Percentiles rank a stretch among this genome's conserved stretches.
These are phyloP conservation scores for Plasmodiophora brassicae DNA, from an alignment of 208 protist genomes.

Conservation along the genomic window DNA sequence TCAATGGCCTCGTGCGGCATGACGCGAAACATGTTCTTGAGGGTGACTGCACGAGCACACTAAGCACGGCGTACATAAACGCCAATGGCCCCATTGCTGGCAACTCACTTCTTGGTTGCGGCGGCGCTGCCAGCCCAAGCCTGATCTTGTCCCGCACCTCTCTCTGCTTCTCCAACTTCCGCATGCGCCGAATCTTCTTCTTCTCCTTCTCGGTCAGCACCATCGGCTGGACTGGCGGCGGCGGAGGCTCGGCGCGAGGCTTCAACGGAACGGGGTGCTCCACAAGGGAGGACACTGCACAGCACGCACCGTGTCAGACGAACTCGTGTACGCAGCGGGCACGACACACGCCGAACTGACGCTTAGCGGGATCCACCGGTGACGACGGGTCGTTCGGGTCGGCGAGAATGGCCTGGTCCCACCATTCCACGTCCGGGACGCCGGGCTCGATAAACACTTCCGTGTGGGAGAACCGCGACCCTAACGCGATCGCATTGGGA, in stretches of 20 bases:
- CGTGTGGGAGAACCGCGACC: not conserved
- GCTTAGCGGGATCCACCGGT: no score
- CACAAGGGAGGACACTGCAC: not conserved
- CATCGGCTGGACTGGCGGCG: not conserved
- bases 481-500: not conserved
- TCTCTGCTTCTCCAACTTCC: slow-evolving; percentile 32
- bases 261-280: slow-evolving; percentile 10
- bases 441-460: not conserved
- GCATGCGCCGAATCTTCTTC: slow-evolving; percentile 33
- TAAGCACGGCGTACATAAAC: not conserved
- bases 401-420: not conserved
- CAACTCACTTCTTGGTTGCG: not conserved
- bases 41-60: not conserved
- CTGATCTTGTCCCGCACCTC: not conserved
- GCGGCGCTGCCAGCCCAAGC: not conserved
- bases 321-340: not conserved
- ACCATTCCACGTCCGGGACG: slow-evolving; percentile 20
- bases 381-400: not conserved
- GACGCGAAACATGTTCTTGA: slow-evolving; percentile 33
- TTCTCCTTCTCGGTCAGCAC: slow-evolving; percentile 31
- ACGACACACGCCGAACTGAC: not conserved
- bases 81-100: not conserved
- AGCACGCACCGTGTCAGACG: not conserved
- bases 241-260: not conserved
- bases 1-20: slow-evolving; percentile 19